Evolutionary conservation across 495 filamentous ascomycete genomes (phyloP), one percentile per base, ranked within the genome.

Genomic region (Massariosphaeria phaeospora): DNA sequence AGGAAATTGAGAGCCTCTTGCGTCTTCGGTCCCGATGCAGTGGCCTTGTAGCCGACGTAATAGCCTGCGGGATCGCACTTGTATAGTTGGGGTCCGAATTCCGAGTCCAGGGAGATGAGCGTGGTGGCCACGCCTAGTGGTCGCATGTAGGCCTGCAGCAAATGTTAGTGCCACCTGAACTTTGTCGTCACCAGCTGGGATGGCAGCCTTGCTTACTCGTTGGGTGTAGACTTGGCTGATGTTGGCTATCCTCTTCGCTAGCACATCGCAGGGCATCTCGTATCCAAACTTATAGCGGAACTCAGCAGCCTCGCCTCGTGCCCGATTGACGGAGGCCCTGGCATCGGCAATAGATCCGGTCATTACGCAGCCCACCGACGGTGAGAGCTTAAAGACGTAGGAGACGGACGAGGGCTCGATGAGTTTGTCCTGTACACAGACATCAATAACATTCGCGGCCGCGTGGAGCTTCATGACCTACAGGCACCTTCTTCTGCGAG

Each of bases 221-320:
- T 98, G 93, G 57, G 93, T 98, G 73, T 97, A 98, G 48, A 98
- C 93, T 72, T 98, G 93, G 74, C 89, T 95, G 75, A 98, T 95
- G 70, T 98, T 98, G 62, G 93, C 93, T 73, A 98, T 73, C 70
- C 93, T 79, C 81, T 98, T 98, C 52, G 91, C 87, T 66, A 98
- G 72, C 39, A 86, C 94, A 73, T 98, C 93, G 71, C 88, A 95
- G 49, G 93, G 93, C 94, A 98, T 98, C 77, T 98, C 93, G 72
- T 98, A 98, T 69, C 93, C 93, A 67, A 81, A 96, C 71, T 96
- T 96, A 81, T 98, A 97, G 71, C 84, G 81, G 76, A 98, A 98
- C 61, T 97, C 89, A 41, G 91, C 94, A 56, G 93, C 94, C 75
- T 98, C 93, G 49, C 86, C 86, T 76, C 91, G 84, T 60, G 93